A percentile compares a stretch with the other conserved stretches of the same genome.
Evolutionary conservation across 2,329 filamentous ascomycete genomes (phyloP).

Genomic region (Malbranchea zuffiana): DNA sequence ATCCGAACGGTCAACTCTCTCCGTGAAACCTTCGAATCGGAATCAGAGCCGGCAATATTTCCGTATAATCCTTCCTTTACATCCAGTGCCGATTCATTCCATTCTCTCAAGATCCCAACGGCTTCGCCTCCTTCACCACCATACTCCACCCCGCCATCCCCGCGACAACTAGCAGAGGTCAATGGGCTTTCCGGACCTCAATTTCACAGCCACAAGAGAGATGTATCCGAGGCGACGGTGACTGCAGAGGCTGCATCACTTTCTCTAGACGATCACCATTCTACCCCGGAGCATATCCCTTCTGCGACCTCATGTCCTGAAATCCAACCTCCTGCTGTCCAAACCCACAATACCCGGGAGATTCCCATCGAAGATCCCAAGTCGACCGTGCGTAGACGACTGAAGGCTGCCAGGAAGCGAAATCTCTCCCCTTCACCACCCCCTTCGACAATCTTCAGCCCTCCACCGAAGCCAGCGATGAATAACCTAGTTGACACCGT

Average conservation of each 20-base stretch:
- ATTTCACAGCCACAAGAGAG: constrained; percentile 18
- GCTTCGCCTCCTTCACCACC: constrained; percentile 15
- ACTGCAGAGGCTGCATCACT: neutral
- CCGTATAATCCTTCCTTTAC: constrained; percentile 23
- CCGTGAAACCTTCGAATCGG: constrained; percentile 30
- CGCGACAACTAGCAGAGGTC: constrained; percentile 11
- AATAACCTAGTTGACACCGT: constrained; percentile 52
- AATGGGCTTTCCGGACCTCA: neutral
- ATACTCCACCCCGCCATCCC: constrained; percentile 15
- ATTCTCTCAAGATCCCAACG: constrained; percentile 23
- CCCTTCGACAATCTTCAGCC: constrained; percentile 51
- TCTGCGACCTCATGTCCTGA: neutral
- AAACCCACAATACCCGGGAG: neutral
- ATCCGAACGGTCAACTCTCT: constrained; percentile 28
- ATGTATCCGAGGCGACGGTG: constrained; percentile 23
- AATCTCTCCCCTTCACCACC: constrained; percentile 58
- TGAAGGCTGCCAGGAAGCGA: constrained; percentile 45
- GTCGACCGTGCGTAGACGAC: constrained; percentile 40
- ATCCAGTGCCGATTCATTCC: constrained; percentile 35
- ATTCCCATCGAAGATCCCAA: constrained; percentile 22
- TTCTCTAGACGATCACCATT: neutral
- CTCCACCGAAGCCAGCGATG: constrained; percentile 34
- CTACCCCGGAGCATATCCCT: neutral
- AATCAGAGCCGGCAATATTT: constrained; percentile 17
- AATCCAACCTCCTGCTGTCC: neutral